phyloP scores from a whole-genome alignment of 2,329 filamentous ascomycete genomes.

The Atkinsonella texensis region DNA sequence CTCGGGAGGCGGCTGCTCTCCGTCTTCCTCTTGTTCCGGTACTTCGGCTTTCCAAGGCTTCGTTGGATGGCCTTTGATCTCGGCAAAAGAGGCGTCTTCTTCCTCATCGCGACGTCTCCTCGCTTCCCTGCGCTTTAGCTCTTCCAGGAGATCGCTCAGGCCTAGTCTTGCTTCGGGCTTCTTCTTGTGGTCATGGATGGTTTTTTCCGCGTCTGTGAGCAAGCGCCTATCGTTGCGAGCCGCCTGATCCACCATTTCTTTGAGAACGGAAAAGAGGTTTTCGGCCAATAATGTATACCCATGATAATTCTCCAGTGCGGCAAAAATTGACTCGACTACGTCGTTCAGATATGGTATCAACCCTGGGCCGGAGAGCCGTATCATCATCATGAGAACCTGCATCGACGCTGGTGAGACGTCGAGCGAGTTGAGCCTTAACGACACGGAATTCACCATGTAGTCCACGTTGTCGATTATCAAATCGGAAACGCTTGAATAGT shows the following conservation, averaged over 20 bases:
- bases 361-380: slow-evolving; percentile 68
- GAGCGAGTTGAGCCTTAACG: slow-evolving; percentile 78
- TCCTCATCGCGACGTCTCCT: slow-evolving; percentile 22
- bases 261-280: slow-evolving; percentile 69
- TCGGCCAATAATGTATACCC: slow-evolving; percentile 83
- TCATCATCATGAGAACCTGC: slow-evolving; percentile 89
- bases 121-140: slow-evolving; percentile 47
- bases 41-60: slow-evolving; percentile 25
- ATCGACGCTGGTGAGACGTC: slow-evolving; percentile 86
- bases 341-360: slow-evolving; percentile 87
- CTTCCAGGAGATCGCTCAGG: slow-evolving; percentile 35
- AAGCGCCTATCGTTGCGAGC: slow-evolving; percentile 44
- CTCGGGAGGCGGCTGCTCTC: slow-evolving; percentile 22
- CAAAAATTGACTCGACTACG: slow-evolving; percentile 80
- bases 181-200: slow-evolving; percentile 31
- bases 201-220: slow-evolving; percentile 27
- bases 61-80: slow-evolving; percentile 17
- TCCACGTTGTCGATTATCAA: slow-evolving; percentile 86
- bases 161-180: slow-evolving; percentile 17
- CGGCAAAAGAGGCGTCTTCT: slow-evolving; percentile 16
- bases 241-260: slow-evolving; percentile 73
- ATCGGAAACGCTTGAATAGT: slow-evolving; percentile 61
- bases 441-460: slow-evolving; percentile 90
- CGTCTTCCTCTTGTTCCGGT: slow-evolving; percentile 20
- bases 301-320: slow-evolving; percentile 87